phyloP scores from a whole-genome alignment of 2,329 filamentous ascomycete genomes.

The Achaetomium macrosporum region DNA sequence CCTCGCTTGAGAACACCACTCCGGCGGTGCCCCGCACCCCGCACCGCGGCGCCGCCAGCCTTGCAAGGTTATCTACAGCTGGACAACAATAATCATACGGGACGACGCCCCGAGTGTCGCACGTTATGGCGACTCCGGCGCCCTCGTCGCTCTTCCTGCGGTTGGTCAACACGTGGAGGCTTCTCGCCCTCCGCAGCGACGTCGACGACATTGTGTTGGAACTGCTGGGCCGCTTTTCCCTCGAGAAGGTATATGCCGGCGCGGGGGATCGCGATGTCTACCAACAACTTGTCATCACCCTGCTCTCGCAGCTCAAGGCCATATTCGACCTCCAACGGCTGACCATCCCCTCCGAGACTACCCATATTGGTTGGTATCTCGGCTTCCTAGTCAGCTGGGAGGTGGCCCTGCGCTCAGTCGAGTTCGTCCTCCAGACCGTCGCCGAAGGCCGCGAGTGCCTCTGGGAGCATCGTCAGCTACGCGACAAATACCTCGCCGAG shows the following conservation, averaged over 20 bases:
- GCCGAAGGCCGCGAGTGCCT: constrained; percentile 33
- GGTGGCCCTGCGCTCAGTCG: constrained; percentile 33
- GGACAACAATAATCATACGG: not conserved
- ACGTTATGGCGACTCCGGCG: constrained; percentile 24
- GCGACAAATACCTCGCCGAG: constrained; percentile 35
- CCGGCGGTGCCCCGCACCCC: constrained; percentile 6
- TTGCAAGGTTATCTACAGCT: not conserved
- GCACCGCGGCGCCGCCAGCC: not conserved
- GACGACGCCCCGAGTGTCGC: constrained; percentile 4
- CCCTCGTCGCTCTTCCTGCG: constrained; percentile 34
- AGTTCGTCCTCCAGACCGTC: constrained; percentile 34
- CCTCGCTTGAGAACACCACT: not conserved
- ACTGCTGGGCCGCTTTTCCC: constrained; percentile 37
- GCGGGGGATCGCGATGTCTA: constrained; percentile 30
- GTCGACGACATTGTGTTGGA: constrained; percentile 37
- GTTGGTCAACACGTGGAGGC: constrained; percentile 32
- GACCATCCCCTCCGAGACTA: constrained; percentile 33
- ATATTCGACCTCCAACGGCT: constrained; percentile 37
- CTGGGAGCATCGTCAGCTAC: constrained; percentile 28
- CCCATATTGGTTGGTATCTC: constrained; percentile 33
- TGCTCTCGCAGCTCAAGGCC: constrained; percentile 35
- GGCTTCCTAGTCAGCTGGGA: constrained; percentile 38
- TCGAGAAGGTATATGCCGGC: constrained; percentile 37
- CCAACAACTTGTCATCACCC: constrained; percentile 31
- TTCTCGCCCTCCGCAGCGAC: constrained; percentile 35